Percentiles rank a stretch among this genome's conserved stretches.
phyloP scores from a whole-genome alignment of 225 moss, liverwort and hornwort species.

The Lunularia cruciata region DNA sequence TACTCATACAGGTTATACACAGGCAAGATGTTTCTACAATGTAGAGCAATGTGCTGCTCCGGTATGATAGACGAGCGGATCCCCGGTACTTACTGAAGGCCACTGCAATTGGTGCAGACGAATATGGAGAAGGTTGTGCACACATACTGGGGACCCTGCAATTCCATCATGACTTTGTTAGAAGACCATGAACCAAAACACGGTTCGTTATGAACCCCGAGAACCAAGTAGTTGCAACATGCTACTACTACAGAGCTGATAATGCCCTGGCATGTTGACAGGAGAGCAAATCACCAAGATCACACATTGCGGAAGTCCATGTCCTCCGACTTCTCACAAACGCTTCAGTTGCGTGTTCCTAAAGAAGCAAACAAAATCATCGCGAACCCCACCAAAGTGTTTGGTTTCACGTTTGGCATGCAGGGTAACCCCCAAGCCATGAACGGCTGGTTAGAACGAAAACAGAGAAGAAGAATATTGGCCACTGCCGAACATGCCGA shows the following conservation, averaged over 20 bases:
- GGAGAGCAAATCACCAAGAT: no score
- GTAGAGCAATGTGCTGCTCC: neutral
- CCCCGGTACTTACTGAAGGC: slow-evolving; percentile 81
- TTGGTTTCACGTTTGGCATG: no score
- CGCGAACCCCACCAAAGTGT: no score
- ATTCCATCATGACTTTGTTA: slow-evolving; percentile 24
- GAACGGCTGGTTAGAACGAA: neutral
- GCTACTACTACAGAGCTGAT: neutral
- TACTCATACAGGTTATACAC: neutral
- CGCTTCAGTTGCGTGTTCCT: no score
- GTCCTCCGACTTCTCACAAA: no score
- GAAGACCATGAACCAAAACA: neutral
- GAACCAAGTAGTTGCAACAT: neutral
- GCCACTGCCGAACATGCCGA: neutral
- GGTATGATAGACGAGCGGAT: neutral
- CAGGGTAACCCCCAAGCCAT: neutral
- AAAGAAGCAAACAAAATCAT: neutral
- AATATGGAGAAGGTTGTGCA: slow-evolving; percentile 91
- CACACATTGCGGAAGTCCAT: no score
- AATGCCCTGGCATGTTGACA: neutral
- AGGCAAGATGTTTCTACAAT: neutral
- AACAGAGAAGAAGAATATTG: neutral
- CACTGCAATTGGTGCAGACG: slow-evolving; percentile 96
- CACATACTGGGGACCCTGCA: slow-evolving; percentile 98
- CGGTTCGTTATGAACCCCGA: no score